Percentiles rank a stretch among this genome's conserved stretches.
These are phyloP conservation scores for Auriscalpium microsporum DNA, from an alignment of 768 basidiomycete genomes.

Conservation along the genomic window DNA sequence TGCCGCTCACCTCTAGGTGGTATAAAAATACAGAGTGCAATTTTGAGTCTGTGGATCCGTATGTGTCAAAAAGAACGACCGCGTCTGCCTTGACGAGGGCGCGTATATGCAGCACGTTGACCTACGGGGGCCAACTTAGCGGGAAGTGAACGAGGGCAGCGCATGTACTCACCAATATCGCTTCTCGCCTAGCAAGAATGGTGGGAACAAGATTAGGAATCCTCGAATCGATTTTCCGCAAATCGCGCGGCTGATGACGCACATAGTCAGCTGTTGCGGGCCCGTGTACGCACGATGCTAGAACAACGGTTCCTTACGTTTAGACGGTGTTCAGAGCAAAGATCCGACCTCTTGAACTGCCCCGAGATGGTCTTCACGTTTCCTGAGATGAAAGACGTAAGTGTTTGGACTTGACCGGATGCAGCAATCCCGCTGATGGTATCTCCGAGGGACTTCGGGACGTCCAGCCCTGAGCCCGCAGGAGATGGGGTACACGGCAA, in stretches of 20 bases:
- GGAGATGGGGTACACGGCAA: too few species aligned
- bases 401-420: neutral
- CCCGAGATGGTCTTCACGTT: conserved; percentile 83
- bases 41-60: conserved; percentile 78
- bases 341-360: conserved; percentile 83
- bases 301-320: conserved; percentile 53
- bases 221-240: conserved; percentile 93
- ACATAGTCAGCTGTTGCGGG: conserved; percentile 10
- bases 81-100: conserved; percentile 91
- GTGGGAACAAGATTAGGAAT: conserved; percentile 93
- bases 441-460: too few species aligned
- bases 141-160: too few species aligned
- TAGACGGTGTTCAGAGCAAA: conserved; percentile 79
- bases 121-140: conserved; percentile 30
- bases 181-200: conserved; percentile 82
- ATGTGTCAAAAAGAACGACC: conserved; percentile 87
- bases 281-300: conserved; percentile 1
- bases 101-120: conserved; percentile 92
- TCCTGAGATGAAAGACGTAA: conserved; percentile 38
- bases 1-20: conserved; percentile 61
- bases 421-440: too few species aligned
- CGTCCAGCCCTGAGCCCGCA: too few species aligned
- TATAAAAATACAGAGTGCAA: conserved; percentile 84
- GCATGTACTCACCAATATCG: conserved; percentile 59
- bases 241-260: conserved; percentile 70